Evolutionary conservation across 2,329 filamentous ascomycete genomes (phyloP), one percentile per base, ranked within the genome.

Genomic region (Dactylellina parvicollis): DNA sequence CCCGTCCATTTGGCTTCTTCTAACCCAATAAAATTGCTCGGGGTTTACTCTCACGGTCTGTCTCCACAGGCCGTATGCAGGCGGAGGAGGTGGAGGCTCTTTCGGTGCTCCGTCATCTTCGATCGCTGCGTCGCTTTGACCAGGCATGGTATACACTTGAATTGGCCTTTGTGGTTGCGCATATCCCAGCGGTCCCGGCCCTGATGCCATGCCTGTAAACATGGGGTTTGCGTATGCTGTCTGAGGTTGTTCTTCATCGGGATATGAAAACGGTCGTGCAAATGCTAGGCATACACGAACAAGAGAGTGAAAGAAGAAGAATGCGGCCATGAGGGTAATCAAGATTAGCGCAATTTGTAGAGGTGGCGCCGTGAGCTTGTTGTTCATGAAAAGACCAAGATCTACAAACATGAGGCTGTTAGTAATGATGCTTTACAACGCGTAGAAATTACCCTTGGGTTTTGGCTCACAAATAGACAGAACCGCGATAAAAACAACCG

Each of bases 281-380:
- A 89, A 80, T 50, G 90, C 80, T 81, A 96, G 85, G 80, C 87
- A 89, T 2, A 96, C 84, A 16, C 90, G 88, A 66, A 95, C 86
- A 14, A 95, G 82, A 42, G 88, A 87, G 80, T 96, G 91, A 78
- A 88, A 90, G 83, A 96, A 95, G 81, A 96, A 88, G 76, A 94
- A 87, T 1, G 89, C 88, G 32, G 89, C 85, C 57, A 89, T 83
- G 56, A 96, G 82, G 66, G 96, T 89, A 75, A 93, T 84, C 59
- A 96, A 84, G 65, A 96, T 89, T 71, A 96, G 85, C 59, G 96
- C 83, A 70, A 96, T 87, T 77, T 92, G 90, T 78, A 96, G 89
- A 79, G 87, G 87, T 42, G 86, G 86, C 55, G 86, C 83, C 5
- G 50, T 30, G 72, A 87, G 84, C 40, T 86, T 86, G 73, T 87